Conservation (phyloP, 2,329 filamentous ascomycete genomes). For the Cytospora piceae region DNA sequence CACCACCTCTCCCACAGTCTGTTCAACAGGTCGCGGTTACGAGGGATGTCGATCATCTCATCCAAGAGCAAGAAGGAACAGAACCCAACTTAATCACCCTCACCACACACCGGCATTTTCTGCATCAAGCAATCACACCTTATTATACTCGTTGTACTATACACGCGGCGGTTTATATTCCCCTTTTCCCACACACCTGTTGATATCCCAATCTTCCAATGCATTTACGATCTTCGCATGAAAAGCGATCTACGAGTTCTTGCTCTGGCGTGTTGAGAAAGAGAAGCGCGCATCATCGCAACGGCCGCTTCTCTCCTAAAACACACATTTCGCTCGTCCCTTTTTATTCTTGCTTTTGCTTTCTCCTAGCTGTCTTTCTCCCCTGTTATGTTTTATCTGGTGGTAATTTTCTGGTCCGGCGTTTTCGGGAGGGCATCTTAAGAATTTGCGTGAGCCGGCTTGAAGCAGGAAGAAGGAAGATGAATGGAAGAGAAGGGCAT, state of each 20-base stretch:
- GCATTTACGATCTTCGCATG: slow-evolving; percentile 28
- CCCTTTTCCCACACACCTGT: slow-evolving; percentile 18
- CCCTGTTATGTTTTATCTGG: slow-evolving; percentile 5
- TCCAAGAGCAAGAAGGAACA: slow-evolving; percentile 34
- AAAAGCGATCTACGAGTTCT: slow-evolving; percentile 28
- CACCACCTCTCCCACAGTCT: slow-evolving; percentile 29
- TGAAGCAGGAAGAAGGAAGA: not conserved
- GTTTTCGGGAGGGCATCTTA: slow-evolving; percentile 9
- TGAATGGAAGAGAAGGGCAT: slow-evolving; percentile 8
- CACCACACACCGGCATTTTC: not conserved
- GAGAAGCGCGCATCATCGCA: slow-evolving; percentile 9
- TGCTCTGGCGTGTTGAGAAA: slow-evolving; percentile 14
- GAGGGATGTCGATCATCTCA: slow-evolving; percentile 38
- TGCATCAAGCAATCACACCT: not conserved
- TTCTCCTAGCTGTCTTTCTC: slow-evolving; percentile 10
- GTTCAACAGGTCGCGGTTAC: slow-evolving; percentile 34
- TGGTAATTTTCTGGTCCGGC: slow-evolving; percentile 22
- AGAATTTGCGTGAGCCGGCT: slow-evolving; percentile 1
- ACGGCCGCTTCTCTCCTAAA: slow-evolving; percentile 8
- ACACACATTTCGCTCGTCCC: slow-evolving; percentile 1
- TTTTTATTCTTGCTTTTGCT: slow-evolving; percentile 16
- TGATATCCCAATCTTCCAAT: slow-evolving; percentile 29
- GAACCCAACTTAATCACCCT: slow-evolving; percentile 9
- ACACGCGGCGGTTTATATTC: slow-evolving; percentile 19
- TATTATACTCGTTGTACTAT: slow-evolving; percentile 23